phyloP scores from a whole-genome alignment of 306 rosid genomes.

The Cicer judaicum region DNA sequence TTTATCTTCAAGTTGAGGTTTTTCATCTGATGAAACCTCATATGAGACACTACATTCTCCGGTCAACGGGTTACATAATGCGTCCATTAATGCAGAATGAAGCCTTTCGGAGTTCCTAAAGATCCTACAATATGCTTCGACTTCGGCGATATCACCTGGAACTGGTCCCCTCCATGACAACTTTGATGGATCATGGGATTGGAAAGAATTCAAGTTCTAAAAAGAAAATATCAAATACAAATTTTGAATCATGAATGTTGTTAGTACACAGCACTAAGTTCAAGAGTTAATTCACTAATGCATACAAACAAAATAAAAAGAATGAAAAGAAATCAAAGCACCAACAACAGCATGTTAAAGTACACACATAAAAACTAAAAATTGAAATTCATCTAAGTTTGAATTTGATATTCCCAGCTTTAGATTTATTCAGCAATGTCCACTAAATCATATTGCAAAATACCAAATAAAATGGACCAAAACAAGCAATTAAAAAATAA shows the following conservation, averaged over 20 bases:
- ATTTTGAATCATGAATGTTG: conserved; percentile 43
- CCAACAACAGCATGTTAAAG: conserved; percentile 2
- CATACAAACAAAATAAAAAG: conserved; percentile 15
- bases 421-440: not conserved
- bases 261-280: conserved; percentile 48
- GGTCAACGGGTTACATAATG: conserved; percentile 85
- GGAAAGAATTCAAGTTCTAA: conserved; percentile 59
- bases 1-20: conserved; percentile 89
- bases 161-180: conserved; percentile 85
- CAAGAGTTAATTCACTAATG: conserved; percentile 11
- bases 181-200: conserved; percentile 57
- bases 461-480: conserved; percentile 11
- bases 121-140: conserved; percentile 94
- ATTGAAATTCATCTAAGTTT: not conserved
- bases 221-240: conserved; percentile 20
- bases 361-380: not conserved
- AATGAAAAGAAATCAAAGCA: conserved; percentile 2
- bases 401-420: conserved; percentile 23
- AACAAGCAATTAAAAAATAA: conserved; percentile 23
- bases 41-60: conserved; percentile 92
- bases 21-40: conserved; percentile 79
- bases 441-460: not conserved
- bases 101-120: conserved; percentile 85
- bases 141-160: conserved; percentile 97
- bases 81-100: conserved; percentile 80